phyloP scores from a whole-genome alignment of 2,329 filamentous ascomycete species.

The Alternaria consortialis region DNA sequence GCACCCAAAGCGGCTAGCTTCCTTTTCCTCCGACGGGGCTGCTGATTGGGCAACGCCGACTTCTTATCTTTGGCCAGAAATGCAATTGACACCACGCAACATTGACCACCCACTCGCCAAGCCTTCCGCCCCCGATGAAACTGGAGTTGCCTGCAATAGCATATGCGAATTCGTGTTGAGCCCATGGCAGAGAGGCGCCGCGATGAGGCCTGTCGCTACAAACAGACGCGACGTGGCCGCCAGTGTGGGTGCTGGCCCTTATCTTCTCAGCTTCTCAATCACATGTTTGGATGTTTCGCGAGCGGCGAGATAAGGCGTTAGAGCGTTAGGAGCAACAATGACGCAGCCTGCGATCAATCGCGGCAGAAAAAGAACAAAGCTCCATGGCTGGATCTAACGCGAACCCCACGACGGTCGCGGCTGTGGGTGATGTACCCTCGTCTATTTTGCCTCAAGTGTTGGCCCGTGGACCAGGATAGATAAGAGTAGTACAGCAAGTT shows the following conservation, averaged over 20 bases:
- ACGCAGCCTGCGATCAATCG: conserved; percentile 38
- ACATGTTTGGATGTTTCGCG: conserved; percentile 17
- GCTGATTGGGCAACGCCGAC: conserved; percentile 7
- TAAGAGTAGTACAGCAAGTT: conserved; percentile 49
- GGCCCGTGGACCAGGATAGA: conserved; percentile 49
- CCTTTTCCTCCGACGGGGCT: not conserved
- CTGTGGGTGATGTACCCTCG: conserved; percentile 45
- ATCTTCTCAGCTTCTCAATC: conserved; percentile 25
- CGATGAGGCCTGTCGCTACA: conserved; percentile 19
- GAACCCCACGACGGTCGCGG: conserved; percentile 48
- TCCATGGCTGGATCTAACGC: conserved; percentile 38
- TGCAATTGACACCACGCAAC: conserved; percentile 29
- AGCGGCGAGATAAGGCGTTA: conserved; percentile 36
- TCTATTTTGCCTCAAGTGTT: conserved; percentile 48
- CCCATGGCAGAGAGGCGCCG: conserved; percentile 15
- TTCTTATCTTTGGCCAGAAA: conserved; percentile 21
- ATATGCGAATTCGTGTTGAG: conserved; percentile 12
- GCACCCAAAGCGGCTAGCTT: conserved; percentile 12
- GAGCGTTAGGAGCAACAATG: conserved; percentile 26
- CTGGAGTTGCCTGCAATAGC: conserved; percentile 19
- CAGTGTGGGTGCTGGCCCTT: conserved; percentile 18
- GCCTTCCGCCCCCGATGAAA: conserved; percentile 37
- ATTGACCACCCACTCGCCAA: conserved; percentile 42
- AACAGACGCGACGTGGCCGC: conserved; percentile 22
- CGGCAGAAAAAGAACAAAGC: conserved; percentile 45